A percentile compares a stretch with the other conserved stretches of the same genome.
These are phyloP conservation scores for Cladophialophora psammophila DNA, from an alignment of 2,329 filamentous ascomycete species.

Conservation along the genomic window DNA sequence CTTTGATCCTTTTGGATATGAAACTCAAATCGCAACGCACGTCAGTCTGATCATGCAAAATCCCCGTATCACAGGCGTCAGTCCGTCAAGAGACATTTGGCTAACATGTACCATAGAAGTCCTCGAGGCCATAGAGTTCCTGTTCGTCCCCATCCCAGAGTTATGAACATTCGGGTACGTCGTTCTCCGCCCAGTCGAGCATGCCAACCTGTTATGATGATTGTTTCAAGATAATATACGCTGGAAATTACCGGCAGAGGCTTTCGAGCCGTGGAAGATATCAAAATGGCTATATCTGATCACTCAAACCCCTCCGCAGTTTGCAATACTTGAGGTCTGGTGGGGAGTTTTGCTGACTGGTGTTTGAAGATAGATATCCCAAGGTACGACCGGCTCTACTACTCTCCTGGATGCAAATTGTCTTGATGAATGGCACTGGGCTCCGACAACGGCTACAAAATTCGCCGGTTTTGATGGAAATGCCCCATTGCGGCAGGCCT, in stretches of 20 bases:
- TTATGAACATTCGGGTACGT: constrained; percentile 3
- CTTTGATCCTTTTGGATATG: constrained; percentile 87
- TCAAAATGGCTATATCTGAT: constrained; percentile 86
- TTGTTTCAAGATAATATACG: constrained; percentile 66
- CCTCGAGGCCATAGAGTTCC: not conserved
- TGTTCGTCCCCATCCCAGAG: not conserved
- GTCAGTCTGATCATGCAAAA: constrained; percentile 82
- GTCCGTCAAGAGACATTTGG: not conserved
- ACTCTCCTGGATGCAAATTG: constrained; percentile 40
- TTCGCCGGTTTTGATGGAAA: constrained; percentile 76
- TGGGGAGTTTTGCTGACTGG: constrained; percentile 16
- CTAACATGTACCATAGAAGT: constrained; percentile 20
- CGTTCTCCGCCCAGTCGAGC: constrained; percentile 26
- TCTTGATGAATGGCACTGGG: constrained; percentile 97
- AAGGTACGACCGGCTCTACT: constrained; percentile 15
- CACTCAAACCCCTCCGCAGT: constrained; percentile 11
- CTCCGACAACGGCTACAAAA: constrained; percentile 71
- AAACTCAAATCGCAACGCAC: constrained; percentile 80
- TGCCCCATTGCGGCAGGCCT: constrained; percentile 95
- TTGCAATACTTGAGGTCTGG: not conserved
- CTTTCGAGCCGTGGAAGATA: constrained; percentile 75
- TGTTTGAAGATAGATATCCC: constrained; percentile 5
- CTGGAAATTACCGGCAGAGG: constrained; percentile 98
- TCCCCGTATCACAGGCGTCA: not conserved
- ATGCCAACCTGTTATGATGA: constrained; percentile 64